These are phyloP conservation scores for Ampelomyces quisqualis DNA, from an alignment of 2,329 filamentous ascomycete species.

Conservation along the genomic window DNA sequence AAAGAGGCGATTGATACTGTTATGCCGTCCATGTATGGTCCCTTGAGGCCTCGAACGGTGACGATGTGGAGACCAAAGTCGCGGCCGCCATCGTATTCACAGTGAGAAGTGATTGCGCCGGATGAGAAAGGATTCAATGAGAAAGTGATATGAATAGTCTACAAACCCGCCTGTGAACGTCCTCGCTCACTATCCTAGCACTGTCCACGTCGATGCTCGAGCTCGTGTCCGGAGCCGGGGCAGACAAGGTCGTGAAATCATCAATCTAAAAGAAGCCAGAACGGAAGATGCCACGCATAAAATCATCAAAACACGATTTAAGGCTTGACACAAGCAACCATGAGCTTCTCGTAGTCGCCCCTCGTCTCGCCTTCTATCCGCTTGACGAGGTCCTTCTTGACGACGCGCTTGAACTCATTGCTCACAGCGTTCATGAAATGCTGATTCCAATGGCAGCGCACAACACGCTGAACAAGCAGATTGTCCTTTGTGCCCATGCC, in stretches of 20 bases:
- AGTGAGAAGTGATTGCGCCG: no score
- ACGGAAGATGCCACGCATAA: no score
- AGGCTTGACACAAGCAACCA: conserved; percentile 63
- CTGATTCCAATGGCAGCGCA: conserved; percentile 81
- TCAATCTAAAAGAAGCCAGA: no score
- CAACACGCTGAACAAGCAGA: conserved; percentile 72
- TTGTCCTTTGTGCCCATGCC: conserved; percentile 85
- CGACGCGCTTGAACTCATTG: conserved; percentile 71
- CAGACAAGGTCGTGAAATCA: no score
- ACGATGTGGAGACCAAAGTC: conserved; percentile 4
- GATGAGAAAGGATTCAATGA: background rate
- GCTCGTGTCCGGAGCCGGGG: no score
- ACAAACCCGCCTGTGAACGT: no score
- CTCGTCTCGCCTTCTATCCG: conserved; percentile 81
- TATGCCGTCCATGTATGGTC: conserved; percentile 4
- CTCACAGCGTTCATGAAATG: conserved; percentile 74
- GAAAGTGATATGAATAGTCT: no score
- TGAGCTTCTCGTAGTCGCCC: conserved; percentile 74
- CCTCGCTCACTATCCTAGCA: no score
- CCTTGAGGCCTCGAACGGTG: conserved; percentile 2
- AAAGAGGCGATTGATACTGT: conserved; percentile 7
- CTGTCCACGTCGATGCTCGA: no score
- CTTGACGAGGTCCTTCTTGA: conserved; percentile 64
- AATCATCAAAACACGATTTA: background rate
- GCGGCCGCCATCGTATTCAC: conserved; percentile 5